phyloP scores from a whole-genome alignment of 179 eudicot genomes.

The Patellifolia procumbens region DNA sequence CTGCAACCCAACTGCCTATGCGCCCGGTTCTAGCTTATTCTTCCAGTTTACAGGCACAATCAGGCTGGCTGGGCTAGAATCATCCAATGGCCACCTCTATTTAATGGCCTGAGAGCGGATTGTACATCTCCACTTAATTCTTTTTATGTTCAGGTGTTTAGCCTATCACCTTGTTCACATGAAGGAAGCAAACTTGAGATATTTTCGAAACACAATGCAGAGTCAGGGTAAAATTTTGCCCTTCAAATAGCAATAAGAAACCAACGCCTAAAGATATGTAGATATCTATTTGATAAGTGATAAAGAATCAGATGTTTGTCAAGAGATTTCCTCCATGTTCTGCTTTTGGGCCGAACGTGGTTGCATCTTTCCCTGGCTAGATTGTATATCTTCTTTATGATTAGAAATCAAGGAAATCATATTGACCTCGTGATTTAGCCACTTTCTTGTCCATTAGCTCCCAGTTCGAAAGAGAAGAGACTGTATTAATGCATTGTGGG shows the following conservation, averaged over 20 bases:
- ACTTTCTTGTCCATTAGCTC: slow-evolving; percentile 17
- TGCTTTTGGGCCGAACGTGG: not conserved
- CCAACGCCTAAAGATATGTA: not conserved
- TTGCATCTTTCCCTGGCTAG: not conserved
- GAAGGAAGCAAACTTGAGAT: not conserved
- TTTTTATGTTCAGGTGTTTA: not conserved
- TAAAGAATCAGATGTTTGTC: not conserved
- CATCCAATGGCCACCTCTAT: not conserved
- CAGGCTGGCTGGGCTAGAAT: not conserved
- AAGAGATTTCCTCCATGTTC: not conserved
- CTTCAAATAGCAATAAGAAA: not conserved
- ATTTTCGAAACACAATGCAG: not conserved
- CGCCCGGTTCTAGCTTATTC: not conserved
- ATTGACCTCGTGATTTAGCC: not conserved
- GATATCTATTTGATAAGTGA: not conserved
- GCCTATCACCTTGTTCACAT: not conserved
- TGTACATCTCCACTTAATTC: not conserved
- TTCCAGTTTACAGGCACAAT: not conserved
- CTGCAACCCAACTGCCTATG: not conserved
- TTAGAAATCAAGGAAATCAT: not conserved
- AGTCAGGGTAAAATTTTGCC: not conserved
- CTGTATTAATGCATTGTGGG: slow-evolving; percentile 7
- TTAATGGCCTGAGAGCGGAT: not conserved
- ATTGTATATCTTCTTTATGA: not conserved
- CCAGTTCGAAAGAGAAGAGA: slow-evolving; percentile 3